Conservation (phyloP, 2,329 filamentous ascomycete species). For the Rugonectria rugulosa region DNA sequence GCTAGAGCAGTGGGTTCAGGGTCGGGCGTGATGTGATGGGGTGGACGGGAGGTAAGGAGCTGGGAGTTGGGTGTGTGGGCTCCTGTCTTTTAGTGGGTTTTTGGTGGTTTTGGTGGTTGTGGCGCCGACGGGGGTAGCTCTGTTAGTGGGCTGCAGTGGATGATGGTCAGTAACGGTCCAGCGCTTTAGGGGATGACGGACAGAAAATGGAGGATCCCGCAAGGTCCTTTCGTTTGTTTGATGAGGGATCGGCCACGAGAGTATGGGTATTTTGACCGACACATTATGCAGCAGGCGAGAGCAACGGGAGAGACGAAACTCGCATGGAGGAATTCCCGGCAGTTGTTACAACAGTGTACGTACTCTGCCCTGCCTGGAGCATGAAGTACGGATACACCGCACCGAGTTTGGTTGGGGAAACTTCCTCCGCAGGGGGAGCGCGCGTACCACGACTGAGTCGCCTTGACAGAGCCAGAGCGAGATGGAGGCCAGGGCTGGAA, state of each 20-base stretch:
- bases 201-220: too few species aligned
- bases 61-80: slow-evolving; percentile 20
- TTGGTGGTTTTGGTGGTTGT: slow-evolving; percentile 8
- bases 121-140: slow-evolving; percentile 13
- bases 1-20: neutral
- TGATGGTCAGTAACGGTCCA: slow-evolving; percentile 11
- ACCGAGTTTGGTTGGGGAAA: neutral
- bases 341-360: too few species aligned
- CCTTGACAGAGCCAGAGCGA: slow-evolving; percentile 5
- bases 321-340: too few species aligned
- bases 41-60: too few species aligned
- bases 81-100: slow-evolving; percentile 12
- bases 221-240: neutral
- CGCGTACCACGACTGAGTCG: slow-evolving; percentile 6
- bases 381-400: too few species aligned
- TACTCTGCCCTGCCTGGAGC: too few species aligned
- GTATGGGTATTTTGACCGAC: too few species aligned
- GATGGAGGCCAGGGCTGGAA: neutral
- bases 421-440: neutral
- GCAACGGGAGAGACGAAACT: too few species aligned
- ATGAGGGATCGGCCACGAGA: too few species aligned
- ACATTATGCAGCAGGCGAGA: too few species aligned
- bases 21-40: neutral
- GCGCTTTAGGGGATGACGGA: slow-evolving; percentile 8
- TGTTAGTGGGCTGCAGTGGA: slow-evolving; percentile 12